phyloP scores from a whole-genome alignment of 148 eudicot species.

The Rhododendron ovatum region DNA sequence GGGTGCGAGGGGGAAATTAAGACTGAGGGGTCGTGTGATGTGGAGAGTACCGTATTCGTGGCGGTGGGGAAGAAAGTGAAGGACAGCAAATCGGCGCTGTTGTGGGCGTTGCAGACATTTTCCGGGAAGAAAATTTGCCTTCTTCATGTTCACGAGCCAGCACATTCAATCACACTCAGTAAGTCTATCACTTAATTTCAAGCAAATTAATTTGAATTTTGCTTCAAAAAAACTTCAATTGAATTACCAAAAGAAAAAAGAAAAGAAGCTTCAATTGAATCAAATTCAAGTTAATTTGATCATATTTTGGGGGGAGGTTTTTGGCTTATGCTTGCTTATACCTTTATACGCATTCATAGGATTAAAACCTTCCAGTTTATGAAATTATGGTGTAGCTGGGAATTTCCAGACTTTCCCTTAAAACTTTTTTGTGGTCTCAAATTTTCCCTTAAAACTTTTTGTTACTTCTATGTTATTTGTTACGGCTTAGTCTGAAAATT shows the following conservation, averaged over 20 bases:
- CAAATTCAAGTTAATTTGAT: background rate
- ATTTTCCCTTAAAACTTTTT: background rate
- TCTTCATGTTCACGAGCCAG: constrained; percentile 72
- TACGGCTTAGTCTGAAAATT: background rate
- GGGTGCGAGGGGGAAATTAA: constrained; percentile 32
- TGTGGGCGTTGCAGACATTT: constrained; percentile 58
- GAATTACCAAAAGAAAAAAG: too few species aligned
- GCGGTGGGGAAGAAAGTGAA: constrained; percentile 72
- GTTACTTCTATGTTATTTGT: background rate
- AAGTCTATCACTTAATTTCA: constrained; percentile 15
- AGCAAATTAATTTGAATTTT: background rate
- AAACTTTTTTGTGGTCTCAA: background rate
- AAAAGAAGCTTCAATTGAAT: background rate
- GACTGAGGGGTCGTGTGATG: constrained; percentile 28
- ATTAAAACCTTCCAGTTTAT: background rate
- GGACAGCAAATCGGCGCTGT: constrained; percentile 55
- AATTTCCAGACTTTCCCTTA: background rate
- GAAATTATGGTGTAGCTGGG: background rate
- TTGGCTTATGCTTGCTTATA: background rate
- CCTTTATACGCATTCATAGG: background rate
- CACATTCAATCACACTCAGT: constrained; percentile 42
- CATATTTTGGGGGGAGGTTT: too few species aligned
- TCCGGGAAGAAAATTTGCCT: constrained; percentile 50
- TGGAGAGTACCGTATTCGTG: constrained; percentile 59
- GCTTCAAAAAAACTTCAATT: background rate